Evolutionary conservation across 164 flowering plant species (phyloP).

Genomic region (Vitis cinerea): DNA sequence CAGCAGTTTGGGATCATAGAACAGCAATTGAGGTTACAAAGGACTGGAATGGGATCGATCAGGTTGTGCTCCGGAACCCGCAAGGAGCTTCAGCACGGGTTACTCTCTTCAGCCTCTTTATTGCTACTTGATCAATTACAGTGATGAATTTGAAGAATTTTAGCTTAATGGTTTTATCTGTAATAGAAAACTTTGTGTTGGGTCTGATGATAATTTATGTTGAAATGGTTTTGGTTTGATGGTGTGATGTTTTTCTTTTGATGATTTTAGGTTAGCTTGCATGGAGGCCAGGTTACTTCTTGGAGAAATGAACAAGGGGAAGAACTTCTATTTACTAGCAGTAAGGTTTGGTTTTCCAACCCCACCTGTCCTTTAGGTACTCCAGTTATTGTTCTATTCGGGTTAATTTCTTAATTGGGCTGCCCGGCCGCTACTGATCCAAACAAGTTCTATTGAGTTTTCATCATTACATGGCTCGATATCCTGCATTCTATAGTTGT

Average conservation of each 20-base stretch:
- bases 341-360: conserved; percentile 53
- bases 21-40: conserved; percentile 64
- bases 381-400: too few relatives aligned
- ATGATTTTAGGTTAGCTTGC: conserved; percentile 73
- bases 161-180: too few relatives aligned
- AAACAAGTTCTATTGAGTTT: neutral
- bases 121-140: neutral
- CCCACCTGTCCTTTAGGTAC: neutral
- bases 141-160: neutral
- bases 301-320: conserved; percentile 90
- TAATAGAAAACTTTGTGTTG: neutral
- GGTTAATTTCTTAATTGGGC: neutral
- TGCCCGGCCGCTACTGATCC: neutral
- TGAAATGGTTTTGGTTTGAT: neutral
- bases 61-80: conserved; percentile 66
- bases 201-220: neutral
- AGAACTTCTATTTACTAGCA: conserved; percentile 88
- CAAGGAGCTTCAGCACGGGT: conserved; percentile 83
- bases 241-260: conserved; percentile 2
- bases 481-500: neutral
- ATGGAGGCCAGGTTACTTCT: conserved; percentile 86
- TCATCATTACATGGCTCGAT: neutral
- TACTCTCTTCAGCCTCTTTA: conserved; percentile 19
- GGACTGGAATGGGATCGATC: conserved; percentile 89
- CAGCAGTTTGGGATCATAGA: conserved; percentile 65